Evolutionary conservation across 2,329 filamentous ascomycete species (phyloP), one percentile per base, ranked within the genome.

Genomic region (Aspergillus phoenicis): DNA sequence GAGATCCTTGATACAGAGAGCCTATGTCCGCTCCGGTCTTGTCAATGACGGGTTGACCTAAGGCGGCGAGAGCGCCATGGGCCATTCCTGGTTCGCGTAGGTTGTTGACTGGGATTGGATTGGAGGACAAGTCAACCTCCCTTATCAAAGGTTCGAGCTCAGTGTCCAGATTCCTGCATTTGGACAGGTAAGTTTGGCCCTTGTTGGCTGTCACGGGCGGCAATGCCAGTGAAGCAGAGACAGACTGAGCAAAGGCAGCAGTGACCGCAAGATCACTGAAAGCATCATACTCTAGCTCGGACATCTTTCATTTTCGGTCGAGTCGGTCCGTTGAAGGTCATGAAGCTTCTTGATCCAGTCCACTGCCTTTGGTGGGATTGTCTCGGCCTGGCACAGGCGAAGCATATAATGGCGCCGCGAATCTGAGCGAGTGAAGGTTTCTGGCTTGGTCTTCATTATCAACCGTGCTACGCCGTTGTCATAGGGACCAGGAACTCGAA

Each of bases 341-440:
- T 70, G 70, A 5, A 83, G 64, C 55, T 80, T 80, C 57, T 75
- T 69, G 22, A 83, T 68, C 77, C 77, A 82, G 1, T 77, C 65
- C 2, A 73, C 62, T 1, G 81, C 76, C 11, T 76, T 73, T 0
- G 67, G 22, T 7, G 75, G 70, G 5, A 66, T 77, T 0, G 72
- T 78, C 0, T 78, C 73, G 0, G 69, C 55, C 6, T 80, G 75
- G 53, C 80, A 83, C 1, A 84, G 78, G 2, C 75, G 77, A 5
- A 84, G 67, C 20, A 83, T 65, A 61, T 79, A 80, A 57, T 80
- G 73, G 3, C 83, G 67, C 30, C 81, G 78, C 1, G 78, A 74
- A 24, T 82, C 64, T 0, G 70, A 66, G 8, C 70, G 63, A 0
- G 73, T 77, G 2, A 83, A 63, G 1, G 71, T 65, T 1, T 80